Conservation (phyloP, 2,329 filamentous ascomycete species). For the Ceratocystis papillata region DNA sequence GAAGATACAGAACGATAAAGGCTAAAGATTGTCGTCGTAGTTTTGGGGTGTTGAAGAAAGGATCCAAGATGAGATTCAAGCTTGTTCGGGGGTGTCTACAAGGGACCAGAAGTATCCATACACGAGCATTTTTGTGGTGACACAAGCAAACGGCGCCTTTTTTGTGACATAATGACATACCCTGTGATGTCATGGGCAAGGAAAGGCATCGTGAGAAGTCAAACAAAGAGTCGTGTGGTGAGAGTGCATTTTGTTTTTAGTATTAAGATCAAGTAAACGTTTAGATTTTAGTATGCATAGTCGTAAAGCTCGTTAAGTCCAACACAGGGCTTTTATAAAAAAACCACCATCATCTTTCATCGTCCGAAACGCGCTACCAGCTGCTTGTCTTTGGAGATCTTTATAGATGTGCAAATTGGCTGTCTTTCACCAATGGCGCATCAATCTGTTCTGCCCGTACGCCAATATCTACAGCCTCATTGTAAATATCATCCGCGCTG, state of each 20-base stretch:
- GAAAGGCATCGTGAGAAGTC: background rate
- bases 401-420: constrained; percentile 17
- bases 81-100: background rate
- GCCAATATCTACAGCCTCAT: constrained; percentile 18
- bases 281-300: too few relatives aligned
- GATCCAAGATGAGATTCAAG: background rate
- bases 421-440: constrained; percentile 18
- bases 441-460: constrained; percentile 20
- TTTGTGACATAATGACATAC: background rate
- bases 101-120: constrained; percentile 12
- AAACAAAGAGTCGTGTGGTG: too few relatives aligned
- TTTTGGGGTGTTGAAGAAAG: background rate
- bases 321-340: too few relatives aligned
- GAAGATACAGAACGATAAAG: background rate
- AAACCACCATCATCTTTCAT: too few relatives aligned
- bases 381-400: too few relatives aligned
- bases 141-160: background rate
- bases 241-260: too few relatives aligned
- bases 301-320: too few relatives aligned
- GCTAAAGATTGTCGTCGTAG: background rate
- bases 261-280: too few relatives aligned
- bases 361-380: too few relatives aligned
- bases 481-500: constrained; percentile 17
- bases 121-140: background rate
- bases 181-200: background rate